Percentiles rank a stretch among this genome's conserved stretches.
phyloP scores from a whole-genome alignment of 2,329 filamentous ascomycete species.

The Scedosporium apiospermum region DNA sequence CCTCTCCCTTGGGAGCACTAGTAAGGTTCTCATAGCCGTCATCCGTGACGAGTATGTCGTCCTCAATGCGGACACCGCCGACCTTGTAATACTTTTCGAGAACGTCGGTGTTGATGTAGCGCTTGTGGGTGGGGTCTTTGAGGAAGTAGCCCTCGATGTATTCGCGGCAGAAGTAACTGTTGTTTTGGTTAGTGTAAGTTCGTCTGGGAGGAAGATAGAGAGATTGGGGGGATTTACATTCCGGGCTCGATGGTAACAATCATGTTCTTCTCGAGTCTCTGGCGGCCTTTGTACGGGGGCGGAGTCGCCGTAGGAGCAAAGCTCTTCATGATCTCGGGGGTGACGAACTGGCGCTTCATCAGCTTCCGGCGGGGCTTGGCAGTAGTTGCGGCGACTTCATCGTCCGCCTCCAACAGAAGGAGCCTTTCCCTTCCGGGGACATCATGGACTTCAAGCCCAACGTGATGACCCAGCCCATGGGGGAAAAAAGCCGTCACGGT shows the following conservation, averaged over 20 bases:
- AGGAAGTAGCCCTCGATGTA: slow-evolving; percentile 64
- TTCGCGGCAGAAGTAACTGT: slow-evolving; percentile 65
- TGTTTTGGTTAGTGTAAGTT: background rate
- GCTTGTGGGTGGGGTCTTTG: slow-evolving; percentile 44
- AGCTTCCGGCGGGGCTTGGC: background rate
- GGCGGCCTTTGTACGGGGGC: slow-evolving; percentile 21
- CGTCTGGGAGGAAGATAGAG: background rate
- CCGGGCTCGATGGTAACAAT: slow-evolving; percentile 75
- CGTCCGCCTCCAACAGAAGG: slow-evolving; percentile 18
- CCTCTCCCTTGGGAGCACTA: slow-evolving; percentile 64
- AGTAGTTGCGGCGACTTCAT: too few species aligned
- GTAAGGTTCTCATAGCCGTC: slow-evolving; percentile 78
- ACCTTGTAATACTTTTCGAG: slow-evolving; percentile 65
- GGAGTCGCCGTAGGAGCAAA: slow-evolving; percentile 12
- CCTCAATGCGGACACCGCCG: slow-evolving; percentile 87
- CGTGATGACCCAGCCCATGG: slow-evolving; percentile 55
- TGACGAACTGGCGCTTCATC: slow-evolving; percentile 30
- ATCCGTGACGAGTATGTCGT: slow-evolving; percentile 74
- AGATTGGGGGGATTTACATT: slow-evolving; percentile 30
- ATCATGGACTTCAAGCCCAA: slow-evolving; percentile 58
- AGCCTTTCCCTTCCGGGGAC: slow-evolving; percentile 33
- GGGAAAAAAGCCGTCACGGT: slow-evolving; percentile 56
- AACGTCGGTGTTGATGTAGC: slow-evolving; percentile 55
- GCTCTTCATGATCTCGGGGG: slow-evolving; percentile 22
- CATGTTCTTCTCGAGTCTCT: slow-evolving; percentile 49